These are phyloP conservation scores for Cylindrotheca fusiformis DNA, from an alignment of 108 stramenopile genomes.

Conservation along the genomic window DNA sequence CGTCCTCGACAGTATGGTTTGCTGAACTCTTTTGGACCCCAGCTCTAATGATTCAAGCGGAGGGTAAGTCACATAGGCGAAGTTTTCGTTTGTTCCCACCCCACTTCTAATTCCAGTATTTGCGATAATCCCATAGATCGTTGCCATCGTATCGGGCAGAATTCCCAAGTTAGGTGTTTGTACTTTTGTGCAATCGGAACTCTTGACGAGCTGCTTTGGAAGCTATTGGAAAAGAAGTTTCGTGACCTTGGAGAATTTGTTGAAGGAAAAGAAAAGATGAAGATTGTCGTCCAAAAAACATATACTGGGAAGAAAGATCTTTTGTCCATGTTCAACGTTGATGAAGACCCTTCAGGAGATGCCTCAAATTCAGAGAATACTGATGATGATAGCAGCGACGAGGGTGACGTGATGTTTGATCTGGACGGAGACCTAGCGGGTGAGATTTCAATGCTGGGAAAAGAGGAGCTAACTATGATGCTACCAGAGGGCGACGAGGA, in stretches of 20 bases:
- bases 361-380: slow-evolving; percentile 34
- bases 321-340: slow-evolving; percentile 25
- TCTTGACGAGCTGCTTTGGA: slow-evolving; percentile 89
- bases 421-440: slow-evolving; percentile 41
- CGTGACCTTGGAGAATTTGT: slow-evolving; percentile 87
- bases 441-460: slow-evolving; percentile 68
- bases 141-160: slow-evolving; percentile 97
- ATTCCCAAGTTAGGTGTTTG: slow-evolving; percentile 77
- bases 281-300: slow-evolving; percentile 64
- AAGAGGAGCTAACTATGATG: slow-evolving; percentile 72
- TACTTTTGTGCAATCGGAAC: slow-evolving; percentile 88
- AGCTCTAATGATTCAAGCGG: slow-evolving; percentile 96
- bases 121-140: slow-evolving; percentile 41
- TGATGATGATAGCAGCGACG: slow-evolving; percentile 34
- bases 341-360: slow-evolving; percentile 24
- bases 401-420: slow-evolving; percentile 31
- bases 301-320: slow-evolving; percentile 53
- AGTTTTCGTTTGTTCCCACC: neutral
- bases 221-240: slow-evolving; percentile 83
- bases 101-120: neutral
- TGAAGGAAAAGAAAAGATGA: slow-evolving; percentile 84
- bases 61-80: slow-evolving; percentile 57
- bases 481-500: slow-evolving; percentile 56
- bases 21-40: slow-evolving; percentile 98
- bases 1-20: slow-evolving; percentile 95